Percentiles rank a stretch among this genome's conserved stretches.
Conservation (phyloP, 805 yeast genomes). For the Kuraishia floccosa region DNA sequence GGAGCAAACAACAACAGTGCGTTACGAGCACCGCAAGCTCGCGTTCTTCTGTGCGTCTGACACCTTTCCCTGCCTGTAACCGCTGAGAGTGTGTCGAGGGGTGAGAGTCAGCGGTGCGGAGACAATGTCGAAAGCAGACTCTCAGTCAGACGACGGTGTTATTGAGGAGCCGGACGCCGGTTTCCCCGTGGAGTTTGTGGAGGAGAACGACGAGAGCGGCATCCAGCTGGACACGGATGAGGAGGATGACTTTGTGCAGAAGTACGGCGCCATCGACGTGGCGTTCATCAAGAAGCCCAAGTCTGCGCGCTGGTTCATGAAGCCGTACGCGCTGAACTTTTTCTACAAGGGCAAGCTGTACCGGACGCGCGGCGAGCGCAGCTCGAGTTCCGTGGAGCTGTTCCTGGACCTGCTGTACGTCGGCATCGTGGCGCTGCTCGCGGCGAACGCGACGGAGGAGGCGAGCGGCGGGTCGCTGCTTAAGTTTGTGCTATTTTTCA, state of each 20-base stretch:
- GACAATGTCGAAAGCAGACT: too few relatives aligned
- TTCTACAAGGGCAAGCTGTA: conserved; percentile 45
- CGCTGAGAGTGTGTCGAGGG: too few relatives aligned
- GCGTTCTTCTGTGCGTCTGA: too few relatives aligned
- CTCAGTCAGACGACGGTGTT: too few relatives aligned
- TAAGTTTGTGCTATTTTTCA: conserved; percentile 35
- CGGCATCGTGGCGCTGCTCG: conserved; percentile 50
- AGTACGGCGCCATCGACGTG: conserved; percentile 37
- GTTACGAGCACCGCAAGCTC: too few relatives aligned
- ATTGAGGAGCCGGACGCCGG: too few relatives aligned
- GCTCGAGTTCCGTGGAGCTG: conserved; percentile 40
- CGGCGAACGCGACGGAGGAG: conserved; percentile 37
- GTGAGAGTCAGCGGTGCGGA: too few relatives aligned
- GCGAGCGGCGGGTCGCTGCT: conserved; percentile 35
- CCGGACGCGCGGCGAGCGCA: conserved; percentile 44
- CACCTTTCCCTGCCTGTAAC: too few relatives aligned
- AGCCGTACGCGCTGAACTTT: conserved; percentile 51
- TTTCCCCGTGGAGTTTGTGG: too few relatives aligned
- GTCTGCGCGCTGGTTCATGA: conserved; percentile 26
- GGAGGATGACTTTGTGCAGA: conserved; percentile 27
- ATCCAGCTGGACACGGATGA: too few relatives aligned
- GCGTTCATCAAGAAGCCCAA: conserved; percentile 32
- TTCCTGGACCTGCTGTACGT: conserved; percentile 55
- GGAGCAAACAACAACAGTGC: too few relatives aligned
- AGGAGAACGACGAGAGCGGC: too few relatives aligned